Conservation (phyloP, 345 rosid genomes). For the Boechera stricta region DNA sequence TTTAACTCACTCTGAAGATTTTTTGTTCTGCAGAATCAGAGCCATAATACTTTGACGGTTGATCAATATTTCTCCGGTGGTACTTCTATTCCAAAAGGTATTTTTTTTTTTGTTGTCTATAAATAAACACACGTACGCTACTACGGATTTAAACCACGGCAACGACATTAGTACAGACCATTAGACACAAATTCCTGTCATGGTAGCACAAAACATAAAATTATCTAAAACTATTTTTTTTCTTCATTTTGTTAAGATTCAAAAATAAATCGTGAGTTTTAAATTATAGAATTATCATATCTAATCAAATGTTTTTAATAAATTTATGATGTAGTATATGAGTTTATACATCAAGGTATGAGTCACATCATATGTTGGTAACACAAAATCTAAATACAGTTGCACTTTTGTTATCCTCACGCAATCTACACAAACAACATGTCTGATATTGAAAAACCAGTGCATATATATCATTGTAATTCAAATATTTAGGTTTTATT, state of each 20-base stretch:
- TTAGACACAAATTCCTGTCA: no score
- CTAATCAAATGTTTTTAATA: background rate
- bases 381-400: slow-evolving; percentile 18
- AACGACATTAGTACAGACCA: no score
- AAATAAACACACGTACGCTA: no score
- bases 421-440: background rate
- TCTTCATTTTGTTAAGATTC: background rate
- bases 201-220: no score
- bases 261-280: background rate
- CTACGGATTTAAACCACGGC: no score
- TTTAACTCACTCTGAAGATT: no score
- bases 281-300: background rate
- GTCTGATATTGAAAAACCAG: background rate
- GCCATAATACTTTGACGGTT: slow-evolving; percentile 40
- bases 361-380: slow-evolving; percentile 20
- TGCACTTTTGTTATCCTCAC: slow-evolving; percentile 30
- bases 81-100: background rate
- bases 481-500: background rate
- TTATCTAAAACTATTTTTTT: no score
- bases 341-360: background rate
- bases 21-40: no score
- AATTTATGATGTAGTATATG: background rate
- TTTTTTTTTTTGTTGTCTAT: no score
- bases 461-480: background rate
- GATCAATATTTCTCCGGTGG: slow-evolving; percentile 45